Evolutionary conservation across 495 filamentous ascomycete genomes (phyloP).

Genomic region (Penicillium cosmopolitanum): DNA sequence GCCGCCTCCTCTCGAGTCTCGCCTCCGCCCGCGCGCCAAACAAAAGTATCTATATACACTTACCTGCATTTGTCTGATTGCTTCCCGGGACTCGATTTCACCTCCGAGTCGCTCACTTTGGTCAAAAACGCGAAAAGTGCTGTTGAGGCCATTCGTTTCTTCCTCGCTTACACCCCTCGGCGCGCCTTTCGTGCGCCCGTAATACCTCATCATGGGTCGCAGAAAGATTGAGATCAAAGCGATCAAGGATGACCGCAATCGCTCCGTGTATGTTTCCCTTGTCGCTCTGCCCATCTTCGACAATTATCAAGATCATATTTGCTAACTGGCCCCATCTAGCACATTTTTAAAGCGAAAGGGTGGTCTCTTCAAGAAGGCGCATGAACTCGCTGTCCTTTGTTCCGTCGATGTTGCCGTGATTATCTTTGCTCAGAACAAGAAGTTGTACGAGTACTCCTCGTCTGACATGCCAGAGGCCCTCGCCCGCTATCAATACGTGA

Average conservation of each 20-base stretch:
- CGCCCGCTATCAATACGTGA: conserved; percentile 83
- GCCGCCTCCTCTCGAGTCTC: background rate
- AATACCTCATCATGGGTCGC: conserved; percentile 57
- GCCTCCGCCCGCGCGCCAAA: conserved; percentile 2
- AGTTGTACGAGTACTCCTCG: conserved; percentile 96
- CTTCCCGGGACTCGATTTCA: background rate
- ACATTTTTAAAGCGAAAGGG: conserved; percentile 99
- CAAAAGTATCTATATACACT: background rate
- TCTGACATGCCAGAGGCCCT: conserved; percentile 89
- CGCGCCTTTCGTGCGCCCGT: conserved; percentile 19
- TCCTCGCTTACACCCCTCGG: conserved; percentile 1
- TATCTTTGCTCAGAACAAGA: conserved; percentile 98
- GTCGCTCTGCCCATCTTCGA: background rate
- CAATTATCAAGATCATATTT: background rate
- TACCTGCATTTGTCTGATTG: too few species aligned
- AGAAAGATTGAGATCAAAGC: conserved; percentile 98
- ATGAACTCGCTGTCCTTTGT: conserved; percentile 96
- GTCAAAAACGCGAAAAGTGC: conserved; percentile 4
- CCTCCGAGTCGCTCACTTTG: background rate
- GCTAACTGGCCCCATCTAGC: conserved; percentile 47
- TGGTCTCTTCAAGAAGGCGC: conserved; percentile 98
- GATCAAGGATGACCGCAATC: conserved; percentile 98
- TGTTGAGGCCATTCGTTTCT: conserved; percentile 4
- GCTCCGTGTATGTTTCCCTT: conserved; percentile 81
- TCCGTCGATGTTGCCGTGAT: conserved; percentile 98